Base-by-base conservation (phyloP, 108 stramenopile genomes). In the Skeletonema marinoi region DNA sequence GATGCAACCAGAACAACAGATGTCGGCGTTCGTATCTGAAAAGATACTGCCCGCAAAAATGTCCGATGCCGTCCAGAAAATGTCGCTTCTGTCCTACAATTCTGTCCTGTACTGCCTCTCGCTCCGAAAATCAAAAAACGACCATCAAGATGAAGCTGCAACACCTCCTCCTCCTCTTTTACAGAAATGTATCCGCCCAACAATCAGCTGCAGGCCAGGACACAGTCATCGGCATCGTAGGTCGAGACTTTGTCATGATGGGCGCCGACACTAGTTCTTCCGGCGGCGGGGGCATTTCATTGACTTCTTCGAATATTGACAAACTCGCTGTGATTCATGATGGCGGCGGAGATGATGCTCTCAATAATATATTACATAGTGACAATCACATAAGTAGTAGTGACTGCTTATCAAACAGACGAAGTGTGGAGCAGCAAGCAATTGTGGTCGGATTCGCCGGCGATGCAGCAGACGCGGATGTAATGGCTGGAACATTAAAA, bases 401-500 rank as follows among this genome's bases (percentile, higher is more conserved):
- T 39, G 56, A 42, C 14, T 39, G 54, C 4, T 42, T 32, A 29
- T 62, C 21, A 30, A 12, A 33, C 4, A 17, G 32, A 21, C 41
- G 41, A 56, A 73, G 76, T 67, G 19, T 77, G 12, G 72, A 67
- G 36, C 86, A 88, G 71, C 88, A 83, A 60, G 64, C 79, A 13
- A 88, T 93, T 61, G 86, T 82, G n/a, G 89, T 87, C 29, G 92
- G 89, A 5, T 85, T 81, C 42, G 90, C 93, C 11, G 93, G 93
- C 2, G 89, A 90, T 71, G 76, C 83, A 16, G 90, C 90, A 11
- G 87, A 87, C 68, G 84, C 87, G 60, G 93, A 93, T 70, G 83
- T 88, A 33, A 66, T 93, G 60, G 36, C 90, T 63, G 85, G 82
- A 14, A 60, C 68, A 35, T 61, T 93, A 38, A 46, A 74, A 62